A percentile compares a stretch with the other conserved stretches of the same genome.
Evolutionary conservation across 768 basidiomycete species (phyloP).

Genomic region (Multifurca ochricompacta): DNA sequence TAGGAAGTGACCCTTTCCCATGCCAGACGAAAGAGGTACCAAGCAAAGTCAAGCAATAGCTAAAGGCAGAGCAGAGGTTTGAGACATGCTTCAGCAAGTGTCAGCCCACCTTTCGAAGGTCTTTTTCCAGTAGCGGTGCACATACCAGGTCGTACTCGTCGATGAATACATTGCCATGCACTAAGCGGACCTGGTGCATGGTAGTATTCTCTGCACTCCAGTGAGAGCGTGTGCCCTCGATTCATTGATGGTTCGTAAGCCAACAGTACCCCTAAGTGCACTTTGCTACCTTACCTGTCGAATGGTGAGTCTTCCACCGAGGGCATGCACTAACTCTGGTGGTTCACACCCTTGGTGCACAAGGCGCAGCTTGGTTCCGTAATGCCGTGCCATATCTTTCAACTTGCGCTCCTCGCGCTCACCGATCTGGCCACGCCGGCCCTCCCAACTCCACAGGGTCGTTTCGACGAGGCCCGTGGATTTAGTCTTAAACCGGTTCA

Average conservation of each 20-base stretch:
- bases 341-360: slow-evolving; percentile 62
- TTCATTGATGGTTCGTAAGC: not conserved
- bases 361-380: slow-evolving; percentile 43
- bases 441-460: slow-evolving; percentile 72
- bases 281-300: slow-evolving; percentile 52
- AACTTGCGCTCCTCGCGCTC: slow-evolving; percentile 61
- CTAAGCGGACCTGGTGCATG: slow-evolving; percentile 65
- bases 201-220: slow-evolving; percentile 78
- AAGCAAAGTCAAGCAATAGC: slow-evolving; percentile 67
- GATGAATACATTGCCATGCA: slow-evolving; percentile 44
- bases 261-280: not conserved
- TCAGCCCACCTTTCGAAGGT: not conserved
- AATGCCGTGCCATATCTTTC: slow-evolving; percentile 63
- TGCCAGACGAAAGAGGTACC: slow-evolving; percentile 75
- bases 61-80: slow-evolving; percentile 79
- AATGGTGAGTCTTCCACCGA: slow-evolving; percentile 66
- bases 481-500: slow-evolving; percentile 61
- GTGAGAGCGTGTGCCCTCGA: slow-evolving; percentile 59
- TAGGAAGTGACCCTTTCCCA: slow-evolving; percentile 55
- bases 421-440: slow-evolving; percentile 43
- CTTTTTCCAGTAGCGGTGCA: slow-evolving; percentile 5
- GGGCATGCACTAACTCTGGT: slow-evolving; percentile 46
- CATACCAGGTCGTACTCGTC: slow-evolving; percentile 69
- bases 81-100: slow-evolving; percentile 38
- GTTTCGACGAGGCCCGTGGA: slow-evolving; percentile 60